Percentiles rank a stretch among this genome's conserved stretches.
These are phyloP conservation scores for Vicia sativa DNA, from an alignment of 306 rosid genomes.

Conservation along the genomic window DNA sequence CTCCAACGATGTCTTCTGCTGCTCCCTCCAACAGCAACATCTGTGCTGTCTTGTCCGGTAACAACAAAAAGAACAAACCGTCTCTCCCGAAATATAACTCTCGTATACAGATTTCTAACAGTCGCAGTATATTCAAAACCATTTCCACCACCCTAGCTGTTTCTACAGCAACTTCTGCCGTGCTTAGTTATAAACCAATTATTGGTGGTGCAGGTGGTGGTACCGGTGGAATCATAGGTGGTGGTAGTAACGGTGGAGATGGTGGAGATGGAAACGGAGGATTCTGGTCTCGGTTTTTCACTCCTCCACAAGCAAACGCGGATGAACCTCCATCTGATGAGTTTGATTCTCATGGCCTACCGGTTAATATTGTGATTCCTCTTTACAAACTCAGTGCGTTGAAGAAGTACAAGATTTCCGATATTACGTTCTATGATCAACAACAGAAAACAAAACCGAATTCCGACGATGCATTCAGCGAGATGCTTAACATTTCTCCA, in stretches of 20 bases:
- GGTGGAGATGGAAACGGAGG: constrained; percentile 46
- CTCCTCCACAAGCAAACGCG: constrained; percentile 61
- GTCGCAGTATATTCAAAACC: constrained; percentile 42
- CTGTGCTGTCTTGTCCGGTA: constrained; percentile 41
- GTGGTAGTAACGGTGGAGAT: background rate
- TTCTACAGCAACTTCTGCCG: constrained; percentile 64
- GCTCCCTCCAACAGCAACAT: constrained; percentile 54
- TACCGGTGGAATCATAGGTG: no score
- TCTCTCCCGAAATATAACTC: constrained; percentile 42
- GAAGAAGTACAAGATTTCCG: constrained; percentile 81
- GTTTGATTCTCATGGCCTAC: constrained; percentile 90
- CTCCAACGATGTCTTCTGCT: constrained; percentile 54
- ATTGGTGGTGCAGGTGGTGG: constrained; percentile 41
- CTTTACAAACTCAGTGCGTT: constrained; percentile 84
- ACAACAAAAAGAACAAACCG: constrained; percentile 5
- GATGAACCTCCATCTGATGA: constrained; percentile 68
- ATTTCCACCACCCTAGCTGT: constrained; percentile 57
- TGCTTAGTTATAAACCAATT: constrained; percentile 40
- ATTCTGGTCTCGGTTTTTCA: constrained; percentile 58
- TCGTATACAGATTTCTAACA: constrained; percentile 34
- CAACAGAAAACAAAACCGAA: constrained; percentile 54
- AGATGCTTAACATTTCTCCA: constrained; percentile 85
- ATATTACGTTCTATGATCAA: constrained; percentile 78
- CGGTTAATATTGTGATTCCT: constrained; percentile 80
- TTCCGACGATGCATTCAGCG: constrained; percentile 82